Percentiles rank a stretch among this genome's conserved stretches.
phyloP scores from a whole-genome alignment of 2,329 filamentous ascomycete species.

The Trichoderma aggressivum region DNA sequence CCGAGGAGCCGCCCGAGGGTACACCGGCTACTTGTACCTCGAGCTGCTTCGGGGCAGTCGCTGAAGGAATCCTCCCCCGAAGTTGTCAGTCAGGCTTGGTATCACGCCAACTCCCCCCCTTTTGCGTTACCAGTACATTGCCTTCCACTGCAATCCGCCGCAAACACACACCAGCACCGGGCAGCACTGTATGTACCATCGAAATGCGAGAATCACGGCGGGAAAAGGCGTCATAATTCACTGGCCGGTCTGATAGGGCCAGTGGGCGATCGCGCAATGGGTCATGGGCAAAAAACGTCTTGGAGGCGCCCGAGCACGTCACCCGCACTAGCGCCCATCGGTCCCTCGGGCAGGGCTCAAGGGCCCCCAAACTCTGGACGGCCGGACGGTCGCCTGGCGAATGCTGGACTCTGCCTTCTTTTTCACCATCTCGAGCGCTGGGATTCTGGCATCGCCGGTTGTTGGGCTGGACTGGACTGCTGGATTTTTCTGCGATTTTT shows the following conservation, averaged over 20 bases:
- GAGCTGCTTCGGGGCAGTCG: too few relatives aligned
- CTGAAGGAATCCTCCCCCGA: neutral
- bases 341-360: conserved; percentile 17
- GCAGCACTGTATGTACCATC: neutral
- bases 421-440: neutral
- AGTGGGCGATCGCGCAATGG: conserved; percentile 19
- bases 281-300: conserved; percentile 15
- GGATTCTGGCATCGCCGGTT: neutral
- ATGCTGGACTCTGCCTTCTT: neutral
- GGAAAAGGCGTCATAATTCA: conserved; percentile 2
- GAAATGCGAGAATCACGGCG: neutral
- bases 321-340: conserved; percentile 20
- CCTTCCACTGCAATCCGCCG: neutral
- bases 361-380: neutral
- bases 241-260: conserved; percentile 4
- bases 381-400: conserved; percentile 8
- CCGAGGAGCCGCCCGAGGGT: neutral
- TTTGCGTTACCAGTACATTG: neutral
- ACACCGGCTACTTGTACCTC: neutral
- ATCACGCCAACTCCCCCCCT: neutral
- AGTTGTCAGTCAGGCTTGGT: neutral
- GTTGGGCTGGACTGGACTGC: neutral
- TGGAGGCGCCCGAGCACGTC: conserved; percentile 20
- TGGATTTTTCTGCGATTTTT: neutral
- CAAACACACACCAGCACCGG: neutral